These are phyloP conservation scores for Sedum album DNA, from an alignment of 164 flowering plant genomes.

Conservation along the genomic window DNA sequence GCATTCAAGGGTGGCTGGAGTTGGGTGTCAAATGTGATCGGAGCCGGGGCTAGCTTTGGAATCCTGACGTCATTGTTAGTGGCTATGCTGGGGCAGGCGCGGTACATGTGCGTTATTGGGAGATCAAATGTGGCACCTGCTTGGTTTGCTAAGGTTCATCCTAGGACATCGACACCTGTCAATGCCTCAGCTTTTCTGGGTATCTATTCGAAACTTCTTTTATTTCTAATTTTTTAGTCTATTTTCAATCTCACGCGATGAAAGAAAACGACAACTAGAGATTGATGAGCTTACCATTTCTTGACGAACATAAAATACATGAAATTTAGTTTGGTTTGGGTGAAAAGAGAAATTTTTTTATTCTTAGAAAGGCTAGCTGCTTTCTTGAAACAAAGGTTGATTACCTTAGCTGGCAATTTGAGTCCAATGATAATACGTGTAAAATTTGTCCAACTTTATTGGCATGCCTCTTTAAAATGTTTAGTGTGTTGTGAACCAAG, in stretches of 20 bases:
- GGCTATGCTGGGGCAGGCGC: slow-evolving; percentile 95
- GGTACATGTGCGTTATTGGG: slow-evolving; percentile 97
- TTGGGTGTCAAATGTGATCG: slow-evolving; percentile 82
- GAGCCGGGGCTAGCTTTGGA: slow-evolving; percentile 93
- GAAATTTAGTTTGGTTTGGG: background rate
- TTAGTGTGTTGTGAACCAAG: background rate
- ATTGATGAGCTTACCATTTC: background rate
- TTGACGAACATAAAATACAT: background rate
- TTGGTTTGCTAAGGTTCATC: slow-evolving; percentile 90
- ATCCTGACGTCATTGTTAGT: slow-evolving; percentile 84
- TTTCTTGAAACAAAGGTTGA: background rate
- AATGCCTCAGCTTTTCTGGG: slow-evolving; percentile 84
- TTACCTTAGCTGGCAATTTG: background rate
- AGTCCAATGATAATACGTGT: background rate
- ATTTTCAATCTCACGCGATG: background rate
- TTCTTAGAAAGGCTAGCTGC: background rate
- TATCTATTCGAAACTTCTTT: slow-evolving; percentile 31
- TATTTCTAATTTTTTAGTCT: background rate
- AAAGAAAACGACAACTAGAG: background rate
- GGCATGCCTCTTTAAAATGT: background rate
- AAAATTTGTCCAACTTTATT: background rate
- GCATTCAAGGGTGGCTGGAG: slow-evolving; percentile 67
- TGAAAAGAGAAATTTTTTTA: background rate
- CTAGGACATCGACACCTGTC: slow-evolving; percentile 72
- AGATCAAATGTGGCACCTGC: slow-evolving; percentile 71